Evolutionary conservation across 768 basidiomycete species (phyloP).

Genomic region (Mrakia frigida): DNA sequence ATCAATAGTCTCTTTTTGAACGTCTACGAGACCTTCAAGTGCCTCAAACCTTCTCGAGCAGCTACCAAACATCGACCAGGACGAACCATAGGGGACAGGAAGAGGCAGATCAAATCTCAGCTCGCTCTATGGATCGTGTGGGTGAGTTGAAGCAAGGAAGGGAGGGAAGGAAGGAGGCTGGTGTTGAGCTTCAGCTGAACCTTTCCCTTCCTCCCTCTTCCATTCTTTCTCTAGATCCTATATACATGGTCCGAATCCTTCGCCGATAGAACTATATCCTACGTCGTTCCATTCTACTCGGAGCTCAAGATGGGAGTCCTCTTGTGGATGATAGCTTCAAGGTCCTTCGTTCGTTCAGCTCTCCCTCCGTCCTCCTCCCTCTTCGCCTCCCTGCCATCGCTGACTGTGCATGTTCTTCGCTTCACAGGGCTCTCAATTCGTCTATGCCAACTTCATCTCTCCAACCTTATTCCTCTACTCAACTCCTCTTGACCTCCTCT

Average conservation of each 20-base stretch:
- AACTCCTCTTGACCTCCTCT: slow-evolving; percentile 21
- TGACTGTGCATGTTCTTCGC: too few species aligned
- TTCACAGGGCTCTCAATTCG: slow-evolving; percentile 17
- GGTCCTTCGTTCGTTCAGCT: slow-evolving; percentile 12
- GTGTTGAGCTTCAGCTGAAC: neutral
- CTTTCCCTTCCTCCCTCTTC: neutral
- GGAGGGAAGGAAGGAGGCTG: neutral
- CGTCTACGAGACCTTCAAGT: slow-evolving; percentile 15
- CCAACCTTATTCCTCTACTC: neutral
- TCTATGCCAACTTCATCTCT: slow-evolving; percentile 15
- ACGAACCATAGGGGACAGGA: neutral
- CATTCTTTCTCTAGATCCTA: neutral
- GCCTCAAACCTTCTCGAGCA: slow-evolving; percentile 9
- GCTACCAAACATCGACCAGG: slow-evolving; percentile 6
- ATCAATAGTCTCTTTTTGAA: neutral
- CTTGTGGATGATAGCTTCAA: slow-evolving; percentile 12
- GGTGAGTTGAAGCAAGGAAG: slow-evolving; percentile 1
- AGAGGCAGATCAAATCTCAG: slow-evolving; percentile 9
- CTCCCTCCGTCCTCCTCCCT: neutral
- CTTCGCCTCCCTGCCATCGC: neutral
- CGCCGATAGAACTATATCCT: slow-evolving; percentile 16
- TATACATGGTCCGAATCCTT: slow-evolving; percentile 2
- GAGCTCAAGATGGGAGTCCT: slow-evolving; percentile 26
- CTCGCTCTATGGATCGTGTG: slow-evolving; percentile 25
- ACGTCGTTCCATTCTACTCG: slow-evolving; percentile 23